Evolutionary conservation across 1,139 yeast species (phyloP).

Genomic region (Candida sojae): DNA sequence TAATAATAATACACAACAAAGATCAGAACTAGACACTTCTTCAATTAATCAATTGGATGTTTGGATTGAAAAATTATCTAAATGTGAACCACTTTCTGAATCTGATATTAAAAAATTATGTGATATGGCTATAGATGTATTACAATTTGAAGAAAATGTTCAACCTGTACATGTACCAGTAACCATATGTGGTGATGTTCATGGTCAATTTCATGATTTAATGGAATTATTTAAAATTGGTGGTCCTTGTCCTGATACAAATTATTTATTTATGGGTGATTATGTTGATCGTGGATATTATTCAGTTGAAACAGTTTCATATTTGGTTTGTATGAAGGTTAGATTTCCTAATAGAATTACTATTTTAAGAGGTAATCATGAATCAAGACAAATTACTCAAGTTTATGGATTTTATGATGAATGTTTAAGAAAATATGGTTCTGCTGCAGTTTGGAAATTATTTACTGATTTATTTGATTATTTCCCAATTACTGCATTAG

Average conservation of each 20-base stretch:
- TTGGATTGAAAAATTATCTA: constrained; percentile 79
- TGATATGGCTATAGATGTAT: constrained; percentile 85
- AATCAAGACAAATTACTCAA: constrained; percentile 94
- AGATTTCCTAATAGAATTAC: constrained; percentile 94
- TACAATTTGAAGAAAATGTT: constrained; percentile 90
- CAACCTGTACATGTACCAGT: constrained; percentile 93
- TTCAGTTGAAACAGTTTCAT: constrained; percentile 86
- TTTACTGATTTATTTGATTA: constrained; percentile 84
- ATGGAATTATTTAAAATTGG: constrained; percentile 88
- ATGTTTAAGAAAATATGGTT: constrained; percentile 92
- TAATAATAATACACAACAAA: constrained; percentile 1
- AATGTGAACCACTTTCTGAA: constrained; percentile 85
- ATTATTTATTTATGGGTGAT: constrained; percentile 87
- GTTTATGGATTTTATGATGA: constrained; percentile 99
- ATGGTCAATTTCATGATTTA: constrained; percentile 96
- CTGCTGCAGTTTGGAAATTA: constrained; percentile 89
- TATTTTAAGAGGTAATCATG: constrained; percentile 94
- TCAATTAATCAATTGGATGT: constrained; percentile 71
- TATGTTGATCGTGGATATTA: constrained; percentile 97
- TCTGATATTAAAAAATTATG: constrained; percentile 81
- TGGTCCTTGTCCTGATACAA: constrained; percentile 86
- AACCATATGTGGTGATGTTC: constrained; percentile 98
- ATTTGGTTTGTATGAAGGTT: constrained; percentile 88
- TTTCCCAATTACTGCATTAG: constrained; percentile 90
- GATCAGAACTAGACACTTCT: constrained; percentile 13